phyloP scores from a whole-genome alignment of 2,329 filamentous ascomycete species.

The Trichophyton benhamiae region DNA sequence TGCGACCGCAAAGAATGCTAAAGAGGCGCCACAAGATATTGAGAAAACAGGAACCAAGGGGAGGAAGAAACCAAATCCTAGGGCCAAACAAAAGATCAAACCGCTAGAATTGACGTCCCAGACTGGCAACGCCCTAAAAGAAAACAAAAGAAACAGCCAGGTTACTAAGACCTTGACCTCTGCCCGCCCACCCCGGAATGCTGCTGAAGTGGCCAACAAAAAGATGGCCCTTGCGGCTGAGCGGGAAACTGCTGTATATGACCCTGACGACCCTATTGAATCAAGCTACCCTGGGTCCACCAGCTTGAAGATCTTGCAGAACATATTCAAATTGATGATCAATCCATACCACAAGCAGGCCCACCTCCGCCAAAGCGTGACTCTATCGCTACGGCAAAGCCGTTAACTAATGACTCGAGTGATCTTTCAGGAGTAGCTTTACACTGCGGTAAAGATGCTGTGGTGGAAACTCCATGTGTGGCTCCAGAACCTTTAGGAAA shows the following conservation, averaged over 20 bases:
- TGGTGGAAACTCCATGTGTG: too few species aligned
- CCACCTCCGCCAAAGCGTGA: too few species aligned
- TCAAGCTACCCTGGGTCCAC: slow-evolving; percentile 7
- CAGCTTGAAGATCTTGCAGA: background rate
- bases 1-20: slow-evolving; percentile 6
- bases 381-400: too few species aligned
- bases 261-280: slow-evolving; percentile 14
- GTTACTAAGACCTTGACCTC: slow-evolving; percentile 13
- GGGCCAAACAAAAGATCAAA: slow-evolving; percentile 2
- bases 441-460: background rate
- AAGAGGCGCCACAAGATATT: background rate
- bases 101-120: slow-evolving; percentile 8
- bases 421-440: background rate
- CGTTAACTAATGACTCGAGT: background rate
- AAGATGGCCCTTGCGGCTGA: slow-evolving; percentile 10
- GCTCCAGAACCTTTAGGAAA: background rate
- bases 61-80: slow-evolving; percentile 1
- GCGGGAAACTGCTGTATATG: slow-evolving; percentile 8
- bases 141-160: slow-evolving; percentile 3
- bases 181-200: slow-evolving; percentile 8
- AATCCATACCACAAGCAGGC: background rate
- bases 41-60: background rate
- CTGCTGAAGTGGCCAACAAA: slow-evolving; percentile 11
- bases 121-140: background rate
- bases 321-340: background rate